phyloP scores from a whole-genome alignment of 1,139 yeast species.

The Yamadazyma siamensis region DNA sequence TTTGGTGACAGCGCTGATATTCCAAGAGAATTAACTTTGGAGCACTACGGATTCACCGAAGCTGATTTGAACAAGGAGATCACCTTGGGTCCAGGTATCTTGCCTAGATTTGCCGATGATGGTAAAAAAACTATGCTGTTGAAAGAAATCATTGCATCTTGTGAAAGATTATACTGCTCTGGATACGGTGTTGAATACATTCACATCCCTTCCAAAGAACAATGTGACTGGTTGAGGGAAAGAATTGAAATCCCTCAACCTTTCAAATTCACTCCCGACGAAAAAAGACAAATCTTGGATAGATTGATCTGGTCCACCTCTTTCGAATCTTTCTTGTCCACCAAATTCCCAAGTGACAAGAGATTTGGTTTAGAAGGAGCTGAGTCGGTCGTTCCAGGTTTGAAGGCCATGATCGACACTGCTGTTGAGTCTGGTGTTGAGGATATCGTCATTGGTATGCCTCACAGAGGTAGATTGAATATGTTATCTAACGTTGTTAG shows the following conservation, averaged over 20 bases:
- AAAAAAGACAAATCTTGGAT: slow-evolving; percentile 94
- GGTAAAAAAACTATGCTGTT: slow-evolving; percentile 68
- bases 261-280: slow-evolving; percentile 77
- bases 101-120: slow-evolving; percentile 80
- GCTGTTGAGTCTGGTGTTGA: slow-evolving; percentile 92
- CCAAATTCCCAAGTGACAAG: slow-evolving; percentile 97
- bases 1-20: slow-evolving; percentile 59
- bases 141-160: slow-evolving; percentile 69
- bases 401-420: slow-evolving; percentile 91
- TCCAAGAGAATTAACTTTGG: slow-evolving; percentile 88
- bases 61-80: slow-evolving; percentile 80
- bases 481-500: slow-evolving; percentile 97
- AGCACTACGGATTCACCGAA: slow-evolving; percentile 86
- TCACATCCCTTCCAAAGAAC: slow-evolving; percentile 92
- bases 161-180: slow-evolving; percentile 85
- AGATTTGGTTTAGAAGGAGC: slow-evolving; percentile 99
- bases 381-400: slow-evolving; percentile 94
- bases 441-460: slow-evolving; percentile 98
- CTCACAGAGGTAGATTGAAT: slow-evolving; percentile 98
- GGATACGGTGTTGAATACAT: slow-evolving; percentile 92
- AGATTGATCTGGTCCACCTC: slow-evolving; percentile 96
- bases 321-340: slow-evolving; percentile 86
- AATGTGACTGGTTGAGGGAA: slow-evolving; percentile 98
- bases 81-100: slow-evolving; percentile 94
- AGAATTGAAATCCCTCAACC: slow-evolving; percentile 92